Percentiles rank a stretch among this genome's conserved stretches.
phyloP scores from a whole-genome alignment of 148 eudicot species.

The Pouteria glomerata region DNA sequence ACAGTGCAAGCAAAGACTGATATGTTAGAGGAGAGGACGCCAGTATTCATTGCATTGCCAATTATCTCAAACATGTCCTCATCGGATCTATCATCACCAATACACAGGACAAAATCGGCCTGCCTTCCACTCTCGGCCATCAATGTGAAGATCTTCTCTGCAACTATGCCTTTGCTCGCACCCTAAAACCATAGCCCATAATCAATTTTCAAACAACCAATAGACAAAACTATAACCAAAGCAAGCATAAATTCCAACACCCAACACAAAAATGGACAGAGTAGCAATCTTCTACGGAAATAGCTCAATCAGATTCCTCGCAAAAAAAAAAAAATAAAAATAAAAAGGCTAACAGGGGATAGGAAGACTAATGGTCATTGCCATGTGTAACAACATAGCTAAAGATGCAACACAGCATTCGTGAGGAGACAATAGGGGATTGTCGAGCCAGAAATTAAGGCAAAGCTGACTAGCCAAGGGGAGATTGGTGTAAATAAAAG shows the following conservation, averaged over 20 bases:
- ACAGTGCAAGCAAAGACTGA: constrained; percentile 43
- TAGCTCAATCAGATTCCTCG: neutral
- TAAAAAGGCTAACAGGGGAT: neutral
- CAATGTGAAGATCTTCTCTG: constrained; percentile 37
- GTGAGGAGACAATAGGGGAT: neutral
- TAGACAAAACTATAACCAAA: neutral
- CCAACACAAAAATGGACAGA: neutral
- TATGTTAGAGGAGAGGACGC: constrained; percentile 28
- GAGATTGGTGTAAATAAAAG: neutral
- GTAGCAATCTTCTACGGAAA: neutral
- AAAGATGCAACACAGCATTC: neutral
- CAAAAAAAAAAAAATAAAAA: neutral
- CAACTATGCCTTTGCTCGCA: constrained; percentile 41
- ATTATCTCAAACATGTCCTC: constrained; percentile 52
- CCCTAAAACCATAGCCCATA: constrained; percentile 23
- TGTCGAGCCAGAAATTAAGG: neutral
- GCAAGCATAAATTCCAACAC: neutral
- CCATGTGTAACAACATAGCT: neutral
- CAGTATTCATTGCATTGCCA: constrained; percentile 29
- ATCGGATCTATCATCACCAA: constrained; percentile 49
- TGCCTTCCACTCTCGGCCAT: constrained; percentile 33
- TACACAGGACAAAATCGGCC: constrained; percentile 43
- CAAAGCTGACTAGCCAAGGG: neutral
- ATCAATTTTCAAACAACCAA: neutral
- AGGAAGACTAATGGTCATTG: neutral